A percentile compares a stretch with the other conserved stretches of the same genome.
These are phyloP conservation scores for Crassisporium funariophilum DNA, from an alignment of 768 basidiomycete species.

Conservation along the genomic window DNA sequence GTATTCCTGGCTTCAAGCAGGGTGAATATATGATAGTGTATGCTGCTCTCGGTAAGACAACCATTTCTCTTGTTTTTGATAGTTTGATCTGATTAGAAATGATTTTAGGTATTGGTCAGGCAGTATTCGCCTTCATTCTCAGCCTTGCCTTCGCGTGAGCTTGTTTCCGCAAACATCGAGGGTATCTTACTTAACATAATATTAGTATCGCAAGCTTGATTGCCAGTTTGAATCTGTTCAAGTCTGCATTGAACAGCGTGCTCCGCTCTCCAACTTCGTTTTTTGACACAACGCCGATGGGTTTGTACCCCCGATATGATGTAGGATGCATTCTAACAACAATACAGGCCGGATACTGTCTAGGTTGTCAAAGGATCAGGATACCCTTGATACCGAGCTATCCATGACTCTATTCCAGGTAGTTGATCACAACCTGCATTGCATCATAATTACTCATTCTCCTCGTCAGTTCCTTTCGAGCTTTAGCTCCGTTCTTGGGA, in stretches of 20 bases:
- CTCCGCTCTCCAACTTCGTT: slow-evolving; percentile 65
- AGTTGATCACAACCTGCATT: background rate
- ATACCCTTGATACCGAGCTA: slow-evolving; percentile 56
- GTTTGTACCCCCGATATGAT: slow-evolving; percentile 26
- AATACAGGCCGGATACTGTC: slow-evolving; percentile 56
- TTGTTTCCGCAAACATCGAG: background rate
- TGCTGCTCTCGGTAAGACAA: slow-evolving; percentile 45
- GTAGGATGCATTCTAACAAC: background rate
- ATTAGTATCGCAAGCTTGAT: slow-evolving; percentile 39
- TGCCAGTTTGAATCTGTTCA: slow-evolving; percentile 55
- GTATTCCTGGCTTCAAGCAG: slow-evolving; percentile 56
- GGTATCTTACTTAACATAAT: background rate
- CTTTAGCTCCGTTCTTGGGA: slow-evolving; percentile 49
- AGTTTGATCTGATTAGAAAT: background rate
- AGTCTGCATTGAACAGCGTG: slow-evolving; percentile 54
- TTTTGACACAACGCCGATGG: slow-evolving; percentile 75
- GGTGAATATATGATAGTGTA: slow-evolving; percentile 71
- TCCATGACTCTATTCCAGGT: slow-evolving; percentile 51
- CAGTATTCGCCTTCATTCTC: slow-evolving; percentile 52
- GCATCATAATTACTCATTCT: background rate
- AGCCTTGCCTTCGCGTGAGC: slow-evolving; percentile 54
- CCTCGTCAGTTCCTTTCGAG: slow-evolving; percentile 15
- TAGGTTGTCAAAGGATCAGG: slow-evolving; percentile 65
- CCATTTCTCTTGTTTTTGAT: slow-evolving; percentile 36
- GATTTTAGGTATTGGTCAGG: slow-evolving; percentile 47